Base-by-base conservation (phyloP, 192 early-diverging fungal species). In the Gaertneriomyces semiglobifer region DNA sequence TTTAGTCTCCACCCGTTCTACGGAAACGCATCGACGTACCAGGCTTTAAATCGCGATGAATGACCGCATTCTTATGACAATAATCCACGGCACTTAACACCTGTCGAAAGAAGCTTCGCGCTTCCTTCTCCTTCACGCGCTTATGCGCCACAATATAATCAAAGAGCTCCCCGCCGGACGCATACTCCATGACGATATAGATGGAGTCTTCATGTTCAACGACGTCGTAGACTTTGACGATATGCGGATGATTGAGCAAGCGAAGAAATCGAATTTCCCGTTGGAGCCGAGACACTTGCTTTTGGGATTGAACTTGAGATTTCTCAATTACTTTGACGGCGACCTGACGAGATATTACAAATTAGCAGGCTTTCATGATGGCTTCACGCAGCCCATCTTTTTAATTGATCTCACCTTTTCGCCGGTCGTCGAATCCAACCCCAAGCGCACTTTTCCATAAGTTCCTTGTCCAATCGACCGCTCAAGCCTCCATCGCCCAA, bases 151-250 rank as follows among this genome's bases (percentile, higher is more conserved):
- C 88, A 44, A 97, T 86, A 68, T 92, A 85, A 78, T 93, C 89
- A 64, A 94, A 91, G 40, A 95, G 77, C 65, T 88, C 96, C 41
- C 96, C 94, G 81, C 90, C 90, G 62, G 93, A 94, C 44, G 94
- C 95, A 72, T 92, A 96, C 79, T 98, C 93, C 73, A 98, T 88
- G 25, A 98, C 88, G 65, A 99, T 95, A 44, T 95, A 95, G 75
- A 99, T 95, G 71, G 96, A 96, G 59, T 86, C 76, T 56, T 93
- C 93, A 6, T 93, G 95, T 75, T 99, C 96, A 69, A 97, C 92
- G 11, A 98, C 93, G 70, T 99, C 95, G 70, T 86, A 86, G 41
- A 97, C 74, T 72, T 90, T 84, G 65, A 97, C 90, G 71, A 97
- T 92, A 68, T 93, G 89, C 40, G 89, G 91, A 62, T 97, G 94